Conservation (phyloP, 2,329 filamentous ascomycete species). For the Biscogniauxia sp. region DNA sequence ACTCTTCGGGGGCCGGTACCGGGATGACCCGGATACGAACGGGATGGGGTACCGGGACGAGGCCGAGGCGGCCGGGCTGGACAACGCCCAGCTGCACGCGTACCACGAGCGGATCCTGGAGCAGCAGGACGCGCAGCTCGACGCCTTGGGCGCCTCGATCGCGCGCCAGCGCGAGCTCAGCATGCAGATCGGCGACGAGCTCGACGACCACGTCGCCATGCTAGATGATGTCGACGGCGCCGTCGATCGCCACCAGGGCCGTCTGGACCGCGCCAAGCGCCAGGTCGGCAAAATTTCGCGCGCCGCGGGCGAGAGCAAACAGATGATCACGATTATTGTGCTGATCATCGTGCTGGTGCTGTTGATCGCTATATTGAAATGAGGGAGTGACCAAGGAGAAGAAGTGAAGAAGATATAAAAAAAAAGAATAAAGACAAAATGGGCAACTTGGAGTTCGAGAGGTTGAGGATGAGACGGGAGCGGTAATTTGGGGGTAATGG, state of each 20-base stretch:
- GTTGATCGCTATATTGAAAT: slow-evolving; percentile 80
- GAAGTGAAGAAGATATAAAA: background rate
- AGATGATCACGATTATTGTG: slow-evolving; percentile 77
- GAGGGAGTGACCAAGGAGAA: slow-evolving; percentile 8
- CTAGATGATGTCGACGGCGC: slow-evolving; percentile 84
- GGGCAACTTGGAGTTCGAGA: background rate
- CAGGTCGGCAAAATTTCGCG: slow-evolving; percentile 70
- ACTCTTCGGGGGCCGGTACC: slow-evolving; percentile 58
- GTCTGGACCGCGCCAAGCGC: slow-evolving; percentile 72
- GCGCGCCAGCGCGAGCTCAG: slow-evolving; percentile 86
- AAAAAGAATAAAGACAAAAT: background rate
- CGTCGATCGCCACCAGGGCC: slow-evolving; percentile 75
- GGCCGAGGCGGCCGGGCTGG: slow-evolving; percentile 58
- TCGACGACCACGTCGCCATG: slow-evolving; percentile 85
- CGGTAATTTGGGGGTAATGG: background rate
- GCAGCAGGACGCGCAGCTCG: slow-evolving; percentile 94
- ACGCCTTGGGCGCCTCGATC: slow-evolving; percentile 81
- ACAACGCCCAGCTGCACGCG: slow-evolving; percentile 81
- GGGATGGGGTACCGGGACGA: slow-evolving; percentile 52
- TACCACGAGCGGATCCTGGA: slow-evolving; percentile 78
- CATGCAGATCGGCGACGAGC: slow-evolving; percentile 94
- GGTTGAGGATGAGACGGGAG: background rate
- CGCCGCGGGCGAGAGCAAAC: slow-evolving; percentile 80
- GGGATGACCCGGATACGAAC: slow-evolving; percentile 57
- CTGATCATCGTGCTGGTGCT: slow-evolving; percentile 80